A percentile compares a stretch with the other conserved stretches of the same genome.
These are phyloP conservation scores for Aphanomyces cochlioides DNA, from an alignment of 352 stramenopile genomes.

Conservation along the genomic window DNA sequence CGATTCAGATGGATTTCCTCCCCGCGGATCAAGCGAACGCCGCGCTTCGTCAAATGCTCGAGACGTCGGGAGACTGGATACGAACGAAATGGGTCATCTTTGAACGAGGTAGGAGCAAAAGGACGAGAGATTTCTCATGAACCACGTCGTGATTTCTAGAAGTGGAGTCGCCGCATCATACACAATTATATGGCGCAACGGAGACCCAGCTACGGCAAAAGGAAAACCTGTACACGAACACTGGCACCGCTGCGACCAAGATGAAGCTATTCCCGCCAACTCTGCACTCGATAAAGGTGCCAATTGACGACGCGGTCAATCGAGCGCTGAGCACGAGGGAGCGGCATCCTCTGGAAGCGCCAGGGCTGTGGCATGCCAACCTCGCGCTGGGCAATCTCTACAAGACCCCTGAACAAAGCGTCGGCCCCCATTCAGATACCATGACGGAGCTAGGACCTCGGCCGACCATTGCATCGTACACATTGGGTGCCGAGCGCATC, in stretches of 20 bases:
- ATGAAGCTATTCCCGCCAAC: background rate
- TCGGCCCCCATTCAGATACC: slow-evolving; percentile 23
- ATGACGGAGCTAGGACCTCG: slow-evolving; percentile 24
- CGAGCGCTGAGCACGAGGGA: background rate
- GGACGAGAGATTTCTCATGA: background rate
- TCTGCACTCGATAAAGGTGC: background rate
- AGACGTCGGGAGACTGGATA: background rate
- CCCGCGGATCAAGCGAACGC: slow-evolving; percentile 8
- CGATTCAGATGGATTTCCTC: slow-evolving; percentile 14
- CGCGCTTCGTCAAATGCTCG: slow-evolving; percentile 8
- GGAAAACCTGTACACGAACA: slow-evolving; percentile 6
- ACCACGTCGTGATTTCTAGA: slow-evolving; percentile 5
- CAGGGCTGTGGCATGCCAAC: slow-evolving; percentile 15
- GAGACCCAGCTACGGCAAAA: slow-evolving; percentile 6
- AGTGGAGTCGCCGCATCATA: slow-evolving; percentile 12
- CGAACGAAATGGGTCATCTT: slow-evolving; percentile 29
- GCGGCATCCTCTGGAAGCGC: slow-evolving; percentile 19
- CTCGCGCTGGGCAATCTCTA: slow-evolving; percentile 26
- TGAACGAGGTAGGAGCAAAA: background rate
- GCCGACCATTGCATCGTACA: slow-evolving; percentile 27
- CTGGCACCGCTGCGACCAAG: slow-evolving; percentile 13
- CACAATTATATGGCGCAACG: background rate
- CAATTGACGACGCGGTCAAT: slow-evolving; percentile 15
- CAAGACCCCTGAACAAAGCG: slow-evolving; percentile 6
- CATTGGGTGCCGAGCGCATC: slow-evolving; percentile 23